Evolutionary conservation across 1,284 basidiomycete genomes (phyloP).

Genomic region (Xerocomus amazonicus): DNA sequence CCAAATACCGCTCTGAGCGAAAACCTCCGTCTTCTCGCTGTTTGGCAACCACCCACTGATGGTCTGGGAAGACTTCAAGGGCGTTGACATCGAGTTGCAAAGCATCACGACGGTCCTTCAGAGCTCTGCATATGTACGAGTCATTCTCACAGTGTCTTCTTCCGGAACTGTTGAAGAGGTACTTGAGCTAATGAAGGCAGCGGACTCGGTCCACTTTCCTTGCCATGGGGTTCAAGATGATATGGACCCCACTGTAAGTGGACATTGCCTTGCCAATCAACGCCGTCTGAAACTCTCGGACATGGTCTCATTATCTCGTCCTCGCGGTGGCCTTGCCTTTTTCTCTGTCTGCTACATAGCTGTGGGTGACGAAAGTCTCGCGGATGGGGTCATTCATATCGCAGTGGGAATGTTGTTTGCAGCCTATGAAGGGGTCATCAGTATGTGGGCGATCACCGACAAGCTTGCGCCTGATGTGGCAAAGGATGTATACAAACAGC

Average conservation of each 20-base stretch:
- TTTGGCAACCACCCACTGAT: no score
- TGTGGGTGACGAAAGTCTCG: background rate
- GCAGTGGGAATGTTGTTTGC: constrained; percentile 2
- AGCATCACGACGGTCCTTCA: background rate
- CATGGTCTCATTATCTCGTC: background rate
- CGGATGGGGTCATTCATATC: constrained; percentile 1
- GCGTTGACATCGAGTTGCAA: background rate
- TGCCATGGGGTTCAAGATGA: background rate
- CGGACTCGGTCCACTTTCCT: background rate
- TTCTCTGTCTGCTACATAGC: constrained; percentile 3
- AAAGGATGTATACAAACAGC: constrained; percentile 1
- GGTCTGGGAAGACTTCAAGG: no score
- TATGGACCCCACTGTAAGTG: background rate
- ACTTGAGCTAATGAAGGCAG: background rate
- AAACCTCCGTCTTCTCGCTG: background rate
- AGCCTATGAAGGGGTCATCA: background rate
- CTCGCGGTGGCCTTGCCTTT: background rate
- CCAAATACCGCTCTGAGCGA: background rate
- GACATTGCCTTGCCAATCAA: background rate
- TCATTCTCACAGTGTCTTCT: background rate
- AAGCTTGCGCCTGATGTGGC: background rate
- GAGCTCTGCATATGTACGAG: background rate
- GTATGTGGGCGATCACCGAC: constrained; percentile 4
- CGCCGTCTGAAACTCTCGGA: background rate
- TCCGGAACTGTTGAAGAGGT: background rate